Evolutionary conservation across 2,329 filamentous ascomycete genomes (phyloP), one percentile per base, ranked within the genome.

Genomic region (Epichloe brachyelytri): DNA sequence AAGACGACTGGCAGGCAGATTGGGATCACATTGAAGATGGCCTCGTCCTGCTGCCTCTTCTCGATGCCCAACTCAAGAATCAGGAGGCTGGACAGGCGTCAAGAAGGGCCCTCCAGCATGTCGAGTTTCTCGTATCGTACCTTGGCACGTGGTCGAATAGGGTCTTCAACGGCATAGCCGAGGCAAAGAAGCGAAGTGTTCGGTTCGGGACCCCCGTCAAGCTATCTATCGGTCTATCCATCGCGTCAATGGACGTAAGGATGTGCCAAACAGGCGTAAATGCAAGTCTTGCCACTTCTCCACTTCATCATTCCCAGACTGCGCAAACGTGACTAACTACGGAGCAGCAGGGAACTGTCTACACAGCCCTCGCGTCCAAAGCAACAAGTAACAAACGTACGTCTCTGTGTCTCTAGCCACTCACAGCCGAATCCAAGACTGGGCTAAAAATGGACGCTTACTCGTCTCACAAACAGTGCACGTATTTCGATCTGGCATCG

Each of bases 121-220:
- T 88, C n/a, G 77, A 78, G 46, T 80, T 85, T 49, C 64, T 90
- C 43, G 78, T 80, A 12, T 70, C 72, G 11, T 76, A 80, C 51
- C 67, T 88, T 15, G 71, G 73, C 0, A 64, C 65, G 3, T 80
- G 82, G 59, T 79, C 82, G 10, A 73, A 73, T n/a, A 66, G 66
- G 7, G 74, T 88, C 2, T 86, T 88, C 59, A 66, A 77, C 50
- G 73, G 82, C 53, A 81, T 89, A 62, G 81, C 87, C 55, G 78
- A 84, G 65, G 78, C 83, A 6, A 78, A 88, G 66, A 75, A 79
- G 59, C 71, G 82, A 50, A 83, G 80, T 51, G 83, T 89, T 11
- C 70, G 82, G 5, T 83, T 88, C 58, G 83, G 83, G 3, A 73
- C 74, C 34, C 68, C 76, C 3, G 68, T 74, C 3, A 70, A 65